Evolutionary conservation across 768 basidiomycete species (phyloP).

Genomic region (Lactarius psammicola): DNA sequence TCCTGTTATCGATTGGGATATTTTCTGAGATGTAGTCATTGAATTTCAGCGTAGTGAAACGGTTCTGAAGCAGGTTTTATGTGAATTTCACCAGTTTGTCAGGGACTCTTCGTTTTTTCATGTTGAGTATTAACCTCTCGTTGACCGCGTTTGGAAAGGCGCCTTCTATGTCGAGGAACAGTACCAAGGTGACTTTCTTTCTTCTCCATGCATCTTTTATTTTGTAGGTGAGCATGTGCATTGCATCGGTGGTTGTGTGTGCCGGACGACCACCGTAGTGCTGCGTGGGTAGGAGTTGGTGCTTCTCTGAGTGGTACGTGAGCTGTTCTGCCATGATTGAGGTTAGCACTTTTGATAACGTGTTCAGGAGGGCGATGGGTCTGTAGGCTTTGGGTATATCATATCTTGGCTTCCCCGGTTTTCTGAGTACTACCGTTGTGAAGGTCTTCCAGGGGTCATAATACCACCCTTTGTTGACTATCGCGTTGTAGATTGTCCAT

Average conservation of each 20-base stretch:
- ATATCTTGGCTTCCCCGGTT: no score
- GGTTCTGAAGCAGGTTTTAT: no score
- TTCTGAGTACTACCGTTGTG: no score
- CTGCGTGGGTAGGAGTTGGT: no score
- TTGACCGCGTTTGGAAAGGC: slow-evolving; percentile 44
- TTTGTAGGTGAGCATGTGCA: slow-evolving; percentile 4
- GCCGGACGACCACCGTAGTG: no score
- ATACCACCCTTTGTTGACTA: no score
- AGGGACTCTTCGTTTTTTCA: slow-evolving; percentile 33
- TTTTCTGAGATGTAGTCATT: no score
- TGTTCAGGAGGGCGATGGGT: slow-evolving; percentile 29
- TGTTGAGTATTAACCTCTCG: slow-evolving; percentile 36
- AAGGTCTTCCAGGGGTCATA: no score
- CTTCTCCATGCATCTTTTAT: slow-evolving; percentile 33
- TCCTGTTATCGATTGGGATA: no score
- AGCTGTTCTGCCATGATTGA: slow-evolving; percentile 17
- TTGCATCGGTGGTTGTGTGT: no score
- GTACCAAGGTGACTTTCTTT: neutral
- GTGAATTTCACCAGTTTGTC: neutral
- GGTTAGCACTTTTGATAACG: slow-evolving; percentile 24
- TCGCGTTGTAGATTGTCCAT: no score
- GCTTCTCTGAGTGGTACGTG: neutral
- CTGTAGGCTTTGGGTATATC: neutral
- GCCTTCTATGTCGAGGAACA: slow-evolving; percentile 45
- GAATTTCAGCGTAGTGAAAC: no score